Evolutionary conservation across 176 grass and related monocot genomes (phyloP), one percentile per base, ranked within the genome.

Genomic region (Paspalum notatum): DNA sequence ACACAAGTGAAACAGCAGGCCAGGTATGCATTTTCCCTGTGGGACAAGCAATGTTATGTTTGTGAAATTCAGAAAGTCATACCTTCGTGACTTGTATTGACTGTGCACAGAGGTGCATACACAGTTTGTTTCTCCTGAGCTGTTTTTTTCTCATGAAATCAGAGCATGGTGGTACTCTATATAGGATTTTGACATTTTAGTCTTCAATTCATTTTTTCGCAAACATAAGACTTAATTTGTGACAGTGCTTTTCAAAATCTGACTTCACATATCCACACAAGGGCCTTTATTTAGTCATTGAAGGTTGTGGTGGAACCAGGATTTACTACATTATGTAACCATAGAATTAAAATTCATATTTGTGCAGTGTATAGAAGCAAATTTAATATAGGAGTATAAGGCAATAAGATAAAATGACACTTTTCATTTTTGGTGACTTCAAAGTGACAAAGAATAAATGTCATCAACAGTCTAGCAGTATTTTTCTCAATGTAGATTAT

Each of bases 21-120:
- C 54, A 89, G 87, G 87, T 89, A 76, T 89, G 82, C 71, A 56
- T 75, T 84, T 68, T 69, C 15, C 44, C 6, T 9, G 11, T 44
- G 32, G 47, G 55, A 13, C 41, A 57, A 18, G 42, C 72, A 22
- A 1, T 65, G 45, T 17, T 22, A 50, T 12, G 12, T 64, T 24
- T 53, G 10, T 59, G 37, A 74, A 71, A 51, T 44, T 68, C 22
- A 68, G 53, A 9, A 48, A 72, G 60, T 47, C 49, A 49, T 52
- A 60, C 22, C 1, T 69, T 59, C 6, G 52, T 76, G 13, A 40
- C 38, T 68, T 68, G 37, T 68, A 84, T 52, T 24, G 22, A 51
- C 14, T 59, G 42, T 7, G 10, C 21, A 42, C 8, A 67, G 49
- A 77, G 41, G 68, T 22, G 21, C 55, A 57, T 57, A 57, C 55